Conservation (phyloP, 1,284 basidiomycete genomes). For the Rhodotorula sp. region DNA sequence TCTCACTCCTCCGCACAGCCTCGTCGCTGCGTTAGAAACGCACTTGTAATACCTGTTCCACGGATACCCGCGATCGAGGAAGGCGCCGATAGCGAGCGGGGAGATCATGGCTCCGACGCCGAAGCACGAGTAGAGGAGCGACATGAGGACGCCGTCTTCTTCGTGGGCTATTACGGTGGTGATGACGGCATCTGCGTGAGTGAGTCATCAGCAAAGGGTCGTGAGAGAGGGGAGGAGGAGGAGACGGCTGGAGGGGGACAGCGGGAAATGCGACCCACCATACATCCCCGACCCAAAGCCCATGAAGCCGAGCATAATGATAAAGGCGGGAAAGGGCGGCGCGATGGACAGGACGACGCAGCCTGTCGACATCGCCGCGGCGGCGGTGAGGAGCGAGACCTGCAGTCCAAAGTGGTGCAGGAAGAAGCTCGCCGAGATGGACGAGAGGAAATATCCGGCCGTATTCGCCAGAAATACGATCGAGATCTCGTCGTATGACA, state of each 20-base stretch:
- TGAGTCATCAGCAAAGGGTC: background rate
- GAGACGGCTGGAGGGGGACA: background rate
- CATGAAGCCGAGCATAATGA: slow-evolving; percentile 26
- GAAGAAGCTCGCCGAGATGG: slow-evolving; percentile 28
- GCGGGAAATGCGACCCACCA: background rate
- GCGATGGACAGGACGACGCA: slow-evolving; percentile 23
- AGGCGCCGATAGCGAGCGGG: slow-evolving; percentile 33
- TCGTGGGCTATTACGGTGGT: slow-evolving; percentile 33
- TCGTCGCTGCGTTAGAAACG: no score
- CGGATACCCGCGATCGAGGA: slow-evolving; percentile 24
- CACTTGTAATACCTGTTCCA: slow-evolving; percentile 32
- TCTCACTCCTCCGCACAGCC: no score
- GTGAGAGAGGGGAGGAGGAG: background rate
- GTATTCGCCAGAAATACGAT: slow-evolving; percentile 34
- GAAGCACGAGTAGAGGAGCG: slow-evolving; percentile 26
- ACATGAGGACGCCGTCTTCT: slow-evolving; percentile 32
- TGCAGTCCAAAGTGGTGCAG: slow-evolving; percentile 34
- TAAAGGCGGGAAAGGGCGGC: slow-evolving; percentile 32
- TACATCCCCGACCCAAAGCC: slow-evolving; percentile 32
- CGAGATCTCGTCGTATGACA: slow-evolving; percentile 33
- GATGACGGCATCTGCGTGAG: slow-evolving; percentile 14
- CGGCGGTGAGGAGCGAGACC: slow-evolving; percentile 16
- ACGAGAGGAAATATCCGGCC: slow-evolving; percentile 31
- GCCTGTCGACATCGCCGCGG: slow-evolving; percentile 13
- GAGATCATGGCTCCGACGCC: slow-evolving; percentile 36